These are phyloP conservation scores for Phytophthora ramorum DNA, from an alignment of 352 stramenopile species.

Conservation along the genomic window DNA sequence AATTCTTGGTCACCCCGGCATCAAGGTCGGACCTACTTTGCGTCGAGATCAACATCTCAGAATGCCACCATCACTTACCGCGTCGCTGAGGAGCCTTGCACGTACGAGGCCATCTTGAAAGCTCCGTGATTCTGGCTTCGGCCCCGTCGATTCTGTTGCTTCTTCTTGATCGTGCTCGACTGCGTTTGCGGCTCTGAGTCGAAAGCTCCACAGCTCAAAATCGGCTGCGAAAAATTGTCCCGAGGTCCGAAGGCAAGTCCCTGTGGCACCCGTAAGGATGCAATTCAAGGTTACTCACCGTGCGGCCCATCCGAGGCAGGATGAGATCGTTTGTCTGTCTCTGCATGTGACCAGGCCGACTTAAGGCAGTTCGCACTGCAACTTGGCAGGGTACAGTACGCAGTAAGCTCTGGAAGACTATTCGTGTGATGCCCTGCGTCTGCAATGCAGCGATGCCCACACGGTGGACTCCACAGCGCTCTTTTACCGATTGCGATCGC, in stretches of 20 bases:
- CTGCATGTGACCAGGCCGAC: slow-evolving; percentile 28
- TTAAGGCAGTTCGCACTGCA: slow-evolving; percentile 16
- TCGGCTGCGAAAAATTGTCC: slow-evolving; percentile 2
- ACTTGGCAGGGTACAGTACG: slow-evolving; percentile 10
- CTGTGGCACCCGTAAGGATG: slow-evolving; percentile 5
- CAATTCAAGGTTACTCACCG: not conserved
- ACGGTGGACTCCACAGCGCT: not conserved
- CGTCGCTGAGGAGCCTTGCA: not conserved
- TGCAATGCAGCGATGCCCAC: slow-evolving; percentile 14
- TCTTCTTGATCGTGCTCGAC: slow-evolving; percentile 7
- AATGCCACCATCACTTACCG: not conserved
- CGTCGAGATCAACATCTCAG: slow-evolving; percentile 10
- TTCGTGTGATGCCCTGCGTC: slow-evolving; percentile 18
- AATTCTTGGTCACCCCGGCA: slow-evolving; percentile 12
- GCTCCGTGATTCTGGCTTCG: not conserved
- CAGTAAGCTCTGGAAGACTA: slow-evolving; percentile 12
- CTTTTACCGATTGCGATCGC: slow-evolving; percentile 8
- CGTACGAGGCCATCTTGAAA: not conserved
- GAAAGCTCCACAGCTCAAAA: not conserved
- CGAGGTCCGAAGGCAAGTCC: slow-evolving; percentile 24
- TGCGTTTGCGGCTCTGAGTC: slow-evolving; percentile 3
- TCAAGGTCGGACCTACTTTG: slow-evolving; percentile 25
- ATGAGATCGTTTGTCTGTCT: slow-evolving; percentile 22
- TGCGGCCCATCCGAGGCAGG: slow-evolving; percentile 18
- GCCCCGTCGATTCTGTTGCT: not conserved